Evolutionary conservation across 2,329 filamentous ascomycete species (phyloP), one percentile per base, ranked within the genome.

Genomic region (Monosporascus ibericus): DNA sequence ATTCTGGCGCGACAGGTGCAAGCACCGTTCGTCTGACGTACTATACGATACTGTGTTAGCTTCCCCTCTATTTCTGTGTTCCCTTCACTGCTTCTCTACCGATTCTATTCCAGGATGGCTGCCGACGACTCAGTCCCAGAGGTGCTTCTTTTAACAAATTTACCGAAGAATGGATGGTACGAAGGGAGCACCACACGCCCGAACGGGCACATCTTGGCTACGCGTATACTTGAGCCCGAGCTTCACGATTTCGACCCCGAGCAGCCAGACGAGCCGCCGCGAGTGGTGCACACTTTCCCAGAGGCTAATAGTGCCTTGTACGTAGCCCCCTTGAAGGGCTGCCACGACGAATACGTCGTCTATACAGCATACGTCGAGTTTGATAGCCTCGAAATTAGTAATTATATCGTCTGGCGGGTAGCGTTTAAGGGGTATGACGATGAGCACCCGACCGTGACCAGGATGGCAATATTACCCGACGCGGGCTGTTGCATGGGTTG

Each of bases 131-230:
- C 57, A 17, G 47, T 55, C 37, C 34, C 55, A 50, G 63, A 66
- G 20, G 58, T 65, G 20, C 58, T 64, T 34, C 58, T 67, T 48
- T 57, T 68, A 46, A 66, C 64, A 3, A 64, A 68, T 48, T 47
- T 63, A 22, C 65, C 65, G 11, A 66, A 64, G 25, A 15, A 67
- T 36, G 60, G 62, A 11, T 67, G 65, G 64, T 65, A 66, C 49
- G 64, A 68, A 48, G 63, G 63, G 5, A 59, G 65, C 51, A 58
- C 58, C 22, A 27, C 61, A n/a, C 64, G 65, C 1, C 65, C 65
- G n/a, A 63, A 65, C 51, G 65, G 65, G 51, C 62, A 59, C 15
- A 58, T 66, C 20, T 51, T 68, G 17, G 59, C 61, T 17, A 53
- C 64, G 25, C 63, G 65, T 44, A 44, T 68, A 27, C 65, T 67